Percentiles rank a stretch among this genome's conserved stretches.
These are phyloP conservation scores for Oenanthe sinensis DNA, from an alignment of 129 eudicot genomes.

Conservation along the genomic window DNA sequence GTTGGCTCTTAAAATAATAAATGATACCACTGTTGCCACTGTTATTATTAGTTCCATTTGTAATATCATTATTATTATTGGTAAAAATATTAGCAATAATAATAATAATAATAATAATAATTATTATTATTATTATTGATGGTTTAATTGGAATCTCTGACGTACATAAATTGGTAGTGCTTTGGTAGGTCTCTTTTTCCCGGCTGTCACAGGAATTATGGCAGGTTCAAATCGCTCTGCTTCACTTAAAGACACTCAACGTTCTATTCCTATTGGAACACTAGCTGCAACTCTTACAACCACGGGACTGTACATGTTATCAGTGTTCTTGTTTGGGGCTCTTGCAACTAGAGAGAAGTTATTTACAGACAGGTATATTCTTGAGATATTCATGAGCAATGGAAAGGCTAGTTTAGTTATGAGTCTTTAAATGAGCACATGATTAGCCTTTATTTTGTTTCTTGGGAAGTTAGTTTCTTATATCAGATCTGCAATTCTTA, in stretches of 20 bases:
- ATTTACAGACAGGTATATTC: slow-evolving; percentile 77
- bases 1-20: not conserved
- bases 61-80: not conserved
- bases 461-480: not conserved
- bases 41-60: not conserved
- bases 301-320: slow-evolving; percentile 57
- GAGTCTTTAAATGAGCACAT: not conserved
- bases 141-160: slow-evolving; percentile 14
- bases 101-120: not conserved
- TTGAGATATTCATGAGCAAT: not conserved
- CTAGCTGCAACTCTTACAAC: slow-evolving; percentile 83
- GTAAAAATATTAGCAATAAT: not conserved
- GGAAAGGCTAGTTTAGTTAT: not conserved
- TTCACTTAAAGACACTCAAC: slow-evolving; percentile 94
- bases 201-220: slow-evolving; percentile 99
- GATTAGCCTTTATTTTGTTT: not conserved
- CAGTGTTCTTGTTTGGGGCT: slow-evolving; percentile 84
- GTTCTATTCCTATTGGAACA: slow-evolving; percentile 94
- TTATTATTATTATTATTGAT: not conserved
- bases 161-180: slow-evolving; percentile 52
- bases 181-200: slow-evolving; percentile 96
- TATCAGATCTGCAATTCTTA: not conserved
- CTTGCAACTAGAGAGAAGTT: slow-evolving; percentile 89
- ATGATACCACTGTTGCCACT: not conserved
- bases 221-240: slow-evolving; percentile 99